Base-by-base conservation (phyloP, 2,329 filamentous ascomycete genomes). In the Alternaria consortialis region DNA sequence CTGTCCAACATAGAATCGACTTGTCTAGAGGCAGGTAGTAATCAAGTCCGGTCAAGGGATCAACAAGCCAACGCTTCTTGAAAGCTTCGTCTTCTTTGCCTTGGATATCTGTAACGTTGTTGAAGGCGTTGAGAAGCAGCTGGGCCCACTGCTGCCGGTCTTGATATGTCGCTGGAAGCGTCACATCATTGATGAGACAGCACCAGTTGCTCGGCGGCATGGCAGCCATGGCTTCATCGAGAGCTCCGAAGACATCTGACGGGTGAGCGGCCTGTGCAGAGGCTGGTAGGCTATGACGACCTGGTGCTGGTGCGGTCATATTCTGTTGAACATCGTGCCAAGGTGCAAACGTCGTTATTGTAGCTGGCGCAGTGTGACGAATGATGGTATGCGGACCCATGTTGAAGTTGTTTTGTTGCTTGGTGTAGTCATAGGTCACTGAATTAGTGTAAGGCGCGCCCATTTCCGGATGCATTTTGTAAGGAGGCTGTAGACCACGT, bases 71-170 rank as follows among this genome's bases (percentile, higher is more conserved):
- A 11, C 36, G 48, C 25, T 42, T 40, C 36, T 43, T 12, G 20
- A 62, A 56, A 1, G 39, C 20, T 17, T 27, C 2, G 20, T 31
- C 43, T 13, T 29, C 29, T 2, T 23, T 52, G 34, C 56, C 55
- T 13, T 43, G 15, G 4, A 54, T 48, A 17, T 56, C 20, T 15
- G 23, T 6, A 3, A 47, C 7, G 20, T 62, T 62, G 42, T 53
- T 58, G 11, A 64, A n/a, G 17, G 54, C 54, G 23, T 31, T n/a
- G 5, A 64, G 27, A 7, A 64, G 58, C 12, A 39, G 37, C n/a
- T 12, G 13, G n/a, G 55, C 37, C 42, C 46, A 64, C 36, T 42
- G 3, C 11, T 36, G 34, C 37, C 59, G 56, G 13, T 56, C 37
- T 1, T 6, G 5, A 23, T 54, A 29, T 25, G 46, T 59, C 3